Evolutionary conservation across 768 basidiomycete genomes (phyloP), one percentile per base, ranked within the genome.

Genomic region (Termitomyces sp.): DNA sequence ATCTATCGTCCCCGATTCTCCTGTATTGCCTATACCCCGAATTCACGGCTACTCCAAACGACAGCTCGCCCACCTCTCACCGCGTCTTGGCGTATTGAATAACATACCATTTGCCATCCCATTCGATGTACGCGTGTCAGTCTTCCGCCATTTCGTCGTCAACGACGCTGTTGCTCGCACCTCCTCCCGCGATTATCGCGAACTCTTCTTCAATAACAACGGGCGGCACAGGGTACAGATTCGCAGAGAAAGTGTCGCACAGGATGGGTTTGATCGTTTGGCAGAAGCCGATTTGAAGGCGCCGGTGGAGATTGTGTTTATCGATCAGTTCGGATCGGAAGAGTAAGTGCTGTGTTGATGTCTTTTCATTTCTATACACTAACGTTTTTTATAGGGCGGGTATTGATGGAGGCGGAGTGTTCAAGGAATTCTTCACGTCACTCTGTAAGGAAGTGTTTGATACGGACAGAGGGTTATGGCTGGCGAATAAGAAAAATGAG

Each of bases 401-500:
- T 0, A 96, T 98, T 31, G 96, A 98, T 59, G 95, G 96, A 2
- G 95, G 97, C 2, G 97, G 97, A 0, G 86, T 98, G 5, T 98
- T 97, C 77, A 99, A 98, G 68, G 97, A 98, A 68, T 97, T 98
- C 62, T 82, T 98, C 64, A 99, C 94, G 2, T 91, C 89, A 13
- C 69, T 99, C 16, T 88, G 86, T 54, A 94, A 89, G 64, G 96
- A 98, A 67, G 96, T 91, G 0, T 98, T 99, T 57, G 94, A 99
- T 64, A 88, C 90, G 2, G 85, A 98, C 64, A 85, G 94, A 5
- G 97, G 97, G 10, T 73, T 99, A 5, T 99, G 97, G 97, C 76
- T 96, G 25, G 85, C 83, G 25, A 99, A 88, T 54, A 83, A 84
- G 69, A 89, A 93, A 70, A 91, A 97, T 52, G 94, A 98, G 69